Conservation (phyloP, 2,329 filamentous ascomycete species). For the Pseudocercospora macadamiae region DNA sequence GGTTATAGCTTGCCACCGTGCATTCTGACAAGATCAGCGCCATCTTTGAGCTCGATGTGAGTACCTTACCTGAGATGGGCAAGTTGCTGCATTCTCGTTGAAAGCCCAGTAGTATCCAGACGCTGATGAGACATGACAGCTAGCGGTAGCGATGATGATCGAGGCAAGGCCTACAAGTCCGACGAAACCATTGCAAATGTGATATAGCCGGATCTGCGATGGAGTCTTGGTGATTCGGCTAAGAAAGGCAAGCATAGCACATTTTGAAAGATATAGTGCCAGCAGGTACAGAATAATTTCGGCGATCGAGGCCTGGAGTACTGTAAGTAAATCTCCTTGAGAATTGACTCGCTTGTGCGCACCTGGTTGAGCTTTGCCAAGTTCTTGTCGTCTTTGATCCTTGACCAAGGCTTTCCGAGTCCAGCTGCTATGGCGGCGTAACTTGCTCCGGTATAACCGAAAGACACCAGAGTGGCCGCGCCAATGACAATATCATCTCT, state of each 20-base stretch:
- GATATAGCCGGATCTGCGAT: conserved; percentile 31
- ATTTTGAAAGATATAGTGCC: conserved; percentile 37
- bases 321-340: conserved; percentile 6
- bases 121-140: conserved; percentile 26
- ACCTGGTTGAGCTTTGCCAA: conserved; percentile 32
- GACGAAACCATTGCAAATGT: conserved; percentile 30
- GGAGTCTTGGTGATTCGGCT: conserved; percentile 36
- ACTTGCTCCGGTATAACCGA: conserved; percentile 33
- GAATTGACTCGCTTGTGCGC: conserved; percentile 9
- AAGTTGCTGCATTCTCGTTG: conserved; percentile 28
- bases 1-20: conserved; percentile 44
- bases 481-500: conserved; percentile 36
- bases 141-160: conserved; percentile 33
- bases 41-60: not conserved
- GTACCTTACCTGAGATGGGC: conserved; percentile 34
- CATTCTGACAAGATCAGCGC: conserved; percentile 24
- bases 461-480: conserved; percentile 33
- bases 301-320: conserved; percentile 30
- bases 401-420: conserved; percentile 33
- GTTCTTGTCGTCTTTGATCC: conserved; percentile 19
- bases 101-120: conserved; percentile 38
- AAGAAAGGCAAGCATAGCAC: conserved; percentile 38
- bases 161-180: conserved; percentile 34
- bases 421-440: conserved; percentile 35
- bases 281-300: conserved; percentile 35